Base-by-base conservation (phyloP, 192 early-diverging fungal species). In the Paraglomus occultum region DNA sequence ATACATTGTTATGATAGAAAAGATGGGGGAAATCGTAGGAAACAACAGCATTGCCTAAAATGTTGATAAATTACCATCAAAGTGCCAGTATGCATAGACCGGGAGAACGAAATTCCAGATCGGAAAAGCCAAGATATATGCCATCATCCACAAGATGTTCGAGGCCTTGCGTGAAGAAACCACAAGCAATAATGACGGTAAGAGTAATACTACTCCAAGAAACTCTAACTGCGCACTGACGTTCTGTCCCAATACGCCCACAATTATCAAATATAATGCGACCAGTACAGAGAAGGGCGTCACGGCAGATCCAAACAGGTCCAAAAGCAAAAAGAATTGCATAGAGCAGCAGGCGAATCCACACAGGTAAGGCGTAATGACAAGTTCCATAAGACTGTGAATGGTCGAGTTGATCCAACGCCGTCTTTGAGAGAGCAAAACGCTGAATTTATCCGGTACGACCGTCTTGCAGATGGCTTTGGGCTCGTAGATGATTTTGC, bases 351-450 rank as follows among this genome's bases (percentile, higher is more conserved):
- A 94, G 79, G 92, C 94, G 8, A 84, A 88, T 20, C 94, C 94
- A 78, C 92, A 94, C 66, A 95, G 76, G 71, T 94, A 88, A 40
- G 85, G 80, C 64, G 93, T 87, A 18, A 90, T 77, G 51, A 95
- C 79, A 65, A 95, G 70, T 77, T 94, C 93, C 66, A 87, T 71
- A 75, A 94, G 76, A 71, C 94, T 95, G 72, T 95, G 94, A 51
- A 95, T 84, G 0, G 94, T 95, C 11, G 92, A 94, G 79, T 95
- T 95, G 80, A 95, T 95, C 94, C 94, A 95, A n/a, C 94, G 85
- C 55, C 94, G 86, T 51, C 94, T 83, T 76, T 96, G 94, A 51
- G 90, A 92, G 64, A 96, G 71, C 39, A 96, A 79, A 42, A 91
- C 89, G 61, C 71, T 80, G 73, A 90, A 95, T n/a, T 80, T 79